Evolutionary conservation across 306 rosid species (phyloP).

Genomic region (Sicyos baderoa): DNA sequence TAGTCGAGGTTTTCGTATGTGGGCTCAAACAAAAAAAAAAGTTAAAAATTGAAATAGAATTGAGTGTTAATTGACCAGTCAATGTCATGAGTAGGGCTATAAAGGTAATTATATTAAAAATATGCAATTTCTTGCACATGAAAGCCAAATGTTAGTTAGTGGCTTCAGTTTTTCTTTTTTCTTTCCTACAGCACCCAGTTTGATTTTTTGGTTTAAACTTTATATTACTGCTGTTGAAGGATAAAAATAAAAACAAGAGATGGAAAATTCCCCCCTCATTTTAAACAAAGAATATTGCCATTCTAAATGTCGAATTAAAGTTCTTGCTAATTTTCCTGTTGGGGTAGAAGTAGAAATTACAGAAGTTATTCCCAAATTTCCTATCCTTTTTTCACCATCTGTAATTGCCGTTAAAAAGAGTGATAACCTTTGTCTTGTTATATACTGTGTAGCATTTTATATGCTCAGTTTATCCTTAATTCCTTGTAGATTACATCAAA

Average conservation of each 20-base stretch:
- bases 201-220: neutral
- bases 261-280: neutral
- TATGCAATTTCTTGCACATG: neutral
- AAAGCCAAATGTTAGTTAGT: neutral
- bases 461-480: neutral
- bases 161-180: neutral
- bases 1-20: too few relatives aligned
- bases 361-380: neutral
- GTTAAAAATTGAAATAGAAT: neutral
- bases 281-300: neutral
- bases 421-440: too few relatives aligned
- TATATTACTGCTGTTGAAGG: neutral
- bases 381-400: neutral
- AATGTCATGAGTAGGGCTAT: neutral
- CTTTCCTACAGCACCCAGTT: neutral
- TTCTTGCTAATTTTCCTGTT: neutral
- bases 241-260: neutral
- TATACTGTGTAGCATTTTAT: constrained; percentile 1
- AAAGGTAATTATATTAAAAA: neutral
- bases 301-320: constrained; percentile 1
- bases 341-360: neutral
- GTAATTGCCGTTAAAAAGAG: neutral
- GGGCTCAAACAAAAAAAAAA: too few relatives aligned
- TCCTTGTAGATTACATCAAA: neutral
- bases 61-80: neutral